Evolutionary conservation across 805 yeast species (phyloP).

Genomic region (Debaryomyces maramus): DNA sequence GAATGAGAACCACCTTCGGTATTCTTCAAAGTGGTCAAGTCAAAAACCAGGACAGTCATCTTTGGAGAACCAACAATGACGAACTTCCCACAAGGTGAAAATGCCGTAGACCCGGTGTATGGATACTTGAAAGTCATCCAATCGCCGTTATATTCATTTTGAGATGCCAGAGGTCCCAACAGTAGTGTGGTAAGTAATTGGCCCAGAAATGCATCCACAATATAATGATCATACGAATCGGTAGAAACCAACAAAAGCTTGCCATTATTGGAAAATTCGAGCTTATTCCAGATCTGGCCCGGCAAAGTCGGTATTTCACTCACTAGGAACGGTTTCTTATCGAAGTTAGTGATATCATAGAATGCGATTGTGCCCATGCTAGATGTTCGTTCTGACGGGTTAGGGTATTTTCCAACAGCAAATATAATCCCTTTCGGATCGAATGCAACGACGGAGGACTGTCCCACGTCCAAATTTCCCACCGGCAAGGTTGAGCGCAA

Average conservation of each 20-base stretch:
- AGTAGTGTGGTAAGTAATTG: constrained; percentile 34
- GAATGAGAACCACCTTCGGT: constrained; percentile 19
- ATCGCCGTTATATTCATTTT: constrained; percentile 6
- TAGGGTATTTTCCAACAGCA: constrained; percentile 51
- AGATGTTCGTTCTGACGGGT: constrained; percentile 23
- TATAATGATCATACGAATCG: constrained; percentile 52
- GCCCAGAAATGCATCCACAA: constrained; percentile 73
- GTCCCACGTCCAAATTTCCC: constrained; percentile 55
- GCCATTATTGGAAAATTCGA: constrained; percentile 81
- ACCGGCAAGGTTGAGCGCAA: constrained; percentile 62
- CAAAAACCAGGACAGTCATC: constrained; percentile 29
- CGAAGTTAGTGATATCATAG: constrained; percentile 61
- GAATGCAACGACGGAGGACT: constrained; percentile 60
- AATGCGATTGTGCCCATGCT: constrained; percentile 39
- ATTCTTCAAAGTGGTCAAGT: constrained; percentile 24
- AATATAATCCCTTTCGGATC: constrained; percentile 86
- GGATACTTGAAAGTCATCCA: constrained; percentile 34
- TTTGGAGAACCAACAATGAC: constrained; percentile 32
- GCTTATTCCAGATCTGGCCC: constrained; percentile 51
- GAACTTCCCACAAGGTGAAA: constrained; percentile 42
- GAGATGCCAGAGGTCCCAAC: constrained; percentile 5
- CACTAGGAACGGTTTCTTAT: constrained; percentile 53
- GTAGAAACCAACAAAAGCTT: constrained; percentile 60
- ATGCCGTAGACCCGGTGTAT: constrained; percentile 32
- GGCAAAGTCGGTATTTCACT: constrained; percentile 17